Conservation (phyloP, 768 basidiomycete species). For the Psilocybe tampanensis region DNA sequence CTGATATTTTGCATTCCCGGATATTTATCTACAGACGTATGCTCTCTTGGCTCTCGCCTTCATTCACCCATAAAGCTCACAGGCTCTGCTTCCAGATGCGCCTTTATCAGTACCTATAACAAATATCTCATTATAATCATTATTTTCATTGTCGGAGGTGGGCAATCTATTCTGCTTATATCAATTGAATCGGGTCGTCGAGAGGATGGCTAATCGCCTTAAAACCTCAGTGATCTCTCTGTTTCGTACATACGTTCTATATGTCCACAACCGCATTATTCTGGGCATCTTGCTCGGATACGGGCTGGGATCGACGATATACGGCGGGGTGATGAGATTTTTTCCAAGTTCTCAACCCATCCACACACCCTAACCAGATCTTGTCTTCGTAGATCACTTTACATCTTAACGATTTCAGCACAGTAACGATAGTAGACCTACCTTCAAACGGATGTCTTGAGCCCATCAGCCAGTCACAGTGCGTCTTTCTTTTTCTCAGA, state of each 20-base stretch:
- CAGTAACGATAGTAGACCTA: not conserved
- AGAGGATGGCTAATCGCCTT: not conserved
- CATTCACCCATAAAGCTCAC: not conserved
- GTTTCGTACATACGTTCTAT: not conserved
- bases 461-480: not conserved
- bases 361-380: not conserved
- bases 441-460: not conserved
- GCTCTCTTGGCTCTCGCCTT: no score
- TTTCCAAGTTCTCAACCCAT: not conserved
- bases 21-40: conserved; percentile 3
- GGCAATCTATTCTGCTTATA: no score
- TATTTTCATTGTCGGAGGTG: not conserved
- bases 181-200: not conserved
- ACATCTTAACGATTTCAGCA: not conserved
- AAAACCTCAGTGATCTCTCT: not conserved
- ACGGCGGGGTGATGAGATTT: not conserved
- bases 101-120: not conserved
- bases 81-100: not conserved
- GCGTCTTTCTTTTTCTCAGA: not conserved
- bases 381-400: not conserved
- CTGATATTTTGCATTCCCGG: not conserved
- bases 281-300: not conserved
- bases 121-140: not conserved
- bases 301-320: not conserved
- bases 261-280: not conserved